Conservation (phyloP, 805 yeast genomes). For the Hyphopichia homilentoma region DNA sequence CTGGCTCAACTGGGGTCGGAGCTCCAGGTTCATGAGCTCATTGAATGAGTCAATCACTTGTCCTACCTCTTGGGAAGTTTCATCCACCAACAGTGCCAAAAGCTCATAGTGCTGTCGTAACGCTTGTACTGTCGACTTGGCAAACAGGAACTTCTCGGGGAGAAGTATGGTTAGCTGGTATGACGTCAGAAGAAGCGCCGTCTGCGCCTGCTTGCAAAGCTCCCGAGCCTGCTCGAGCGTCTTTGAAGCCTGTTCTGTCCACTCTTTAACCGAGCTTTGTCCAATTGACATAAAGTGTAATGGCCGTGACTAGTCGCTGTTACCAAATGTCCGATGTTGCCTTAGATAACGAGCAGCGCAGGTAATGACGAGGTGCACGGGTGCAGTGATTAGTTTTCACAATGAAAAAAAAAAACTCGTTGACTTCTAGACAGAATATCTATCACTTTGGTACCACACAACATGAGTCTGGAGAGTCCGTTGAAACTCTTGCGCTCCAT, state of each 20-base stretch:
- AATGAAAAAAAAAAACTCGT: too few species aligned
- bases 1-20: constrained; percentile 20
- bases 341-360: too few species aligned
- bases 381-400: too few species aligned
- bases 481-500: constrained; percentile 25
- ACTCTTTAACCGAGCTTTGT: too few species aligned
- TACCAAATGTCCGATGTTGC: too few species aligned
- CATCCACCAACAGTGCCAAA: constrained; percentile 10
- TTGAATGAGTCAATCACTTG: constrained; percentile 10
- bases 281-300: too few species aligned
- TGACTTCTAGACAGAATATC: too few species aligned
- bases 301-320: too few species aligned
- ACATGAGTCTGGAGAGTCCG: constrained; percentile 15
- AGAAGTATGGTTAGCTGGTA: constrained; percentile 19
- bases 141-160: constrained; percentile 19
- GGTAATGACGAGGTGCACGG: too few species aligned
- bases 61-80: constrained; percentile 10
- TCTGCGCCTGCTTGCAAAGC: constrained; percentile 31
- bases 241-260: constrained; percentile 28
- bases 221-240: constrained; percentile 28
- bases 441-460: constrained; percentile 2
- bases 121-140: constrained; percentile 10
- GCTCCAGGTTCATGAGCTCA: constrained; percentile 7
- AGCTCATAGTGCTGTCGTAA: constrained; percentile 13
- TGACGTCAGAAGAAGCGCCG: constrained; percentile 20